Conservation (phyloP, 1,284 basidiomycete species). For the Chiua sp. region DNA sequence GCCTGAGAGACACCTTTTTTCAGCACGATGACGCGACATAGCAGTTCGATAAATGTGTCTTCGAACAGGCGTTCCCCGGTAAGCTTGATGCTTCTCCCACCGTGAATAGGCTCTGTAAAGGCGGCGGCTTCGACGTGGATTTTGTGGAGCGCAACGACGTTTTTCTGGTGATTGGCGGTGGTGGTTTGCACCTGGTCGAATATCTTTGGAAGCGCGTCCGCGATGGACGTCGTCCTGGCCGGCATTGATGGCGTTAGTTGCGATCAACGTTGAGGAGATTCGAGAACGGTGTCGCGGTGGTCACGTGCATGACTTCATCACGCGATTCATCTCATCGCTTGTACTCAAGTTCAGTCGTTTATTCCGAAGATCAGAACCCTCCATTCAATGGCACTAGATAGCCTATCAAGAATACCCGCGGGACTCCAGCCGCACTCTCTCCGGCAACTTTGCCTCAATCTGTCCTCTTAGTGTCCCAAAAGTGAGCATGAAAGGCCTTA, state of each 20-base stretch:
- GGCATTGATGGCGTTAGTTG: constrained; percentile 15
- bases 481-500: too few species aligned
- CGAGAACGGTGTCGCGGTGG: background rate
- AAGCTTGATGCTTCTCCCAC: constrained; percentile 60
- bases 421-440: too few species aligned
- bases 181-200: constrained; percentile 88
- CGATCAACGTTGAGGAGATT: background rate
- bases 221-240: constrained; percentile 15
- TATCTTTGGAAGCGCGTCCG: constrained; percentile 45
- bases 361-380: too few species aligned
- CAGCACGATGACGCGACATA: constrained; percentile 73
- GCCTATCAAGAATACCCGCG: too few species aligned
- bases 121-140: constrained; percentile 72
- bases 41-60: constrained; percentile 72
- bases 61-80: constrained; percentile 86
- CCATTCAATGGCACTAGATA: too few species aligned
- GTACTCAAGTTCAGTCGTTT: too few species aligned
- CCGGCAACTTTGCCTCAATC: too few species aligned
- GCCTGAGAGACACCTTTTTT: constrained; percentile 87
- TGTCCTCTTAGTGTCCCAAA: too few species aligned
- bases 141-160: constrained; percentile 87
- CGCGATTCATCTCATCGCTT: constrained; percentile 1
- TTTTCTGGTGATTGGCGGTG: constrained; percentile 90
- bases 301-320: constrained; percentile 22
- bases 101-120: constrained; percentile 58